These are phyloP conservation scores for Castanea mollissima DNA, from an alignment of 306 rosid genomes.

Conservation along the genomic window DNA sequence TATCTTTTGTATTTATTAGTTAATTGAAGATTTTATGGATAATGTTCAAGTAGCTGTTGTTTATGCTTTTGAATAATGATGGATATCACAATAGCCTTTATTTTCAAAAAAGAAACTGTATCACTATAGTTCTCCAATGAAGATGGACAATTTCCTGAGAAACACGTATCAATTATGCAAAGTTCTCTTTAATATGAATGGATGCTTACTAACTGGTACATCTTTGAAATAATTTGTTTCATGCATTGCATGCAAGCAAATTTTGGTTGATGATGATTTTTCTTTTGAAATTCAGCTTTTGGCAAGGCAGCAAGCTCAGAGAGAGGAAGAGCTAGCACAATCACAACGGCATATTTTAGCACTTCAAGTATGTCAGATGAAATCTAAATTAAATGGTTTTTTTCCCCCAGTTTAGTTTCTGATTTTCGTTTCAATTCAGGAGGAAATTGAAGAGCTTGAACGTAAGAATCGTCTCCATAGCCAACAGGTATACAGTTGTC, in stretches of 20 bases:
- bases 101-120: no score
- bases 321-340: conserved; percentile 92
- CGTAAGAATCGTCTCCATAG: conserved; percentile 89
- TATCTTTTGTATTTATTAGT: neutral
- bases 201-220: neutral
- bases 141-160: neutral
- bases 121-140: neutral
- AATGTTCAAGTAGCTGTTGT: neutral
- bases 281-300: conserved; percentile 55
- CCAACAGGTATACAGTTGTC: conserved; percentile 70
- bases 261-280: conserved; percentile 16
- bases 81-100: neutral
- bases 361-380: conserved; percentile 75
- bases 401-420: neutral
- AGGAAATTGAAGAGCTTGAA: conserved; percentile 97
- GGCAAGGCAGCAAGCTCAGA: conserved; percentile 99
- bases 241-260: neutral
- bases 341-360: conserved; percentile 96
- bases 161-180: neutral
- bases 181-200: neutral
- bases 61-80: neutral
- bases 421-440: conserved; percentile 53
- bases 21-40: no score
- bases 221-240: conserved; percentile 2
- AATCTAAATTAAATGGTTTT: conserved; percentile 11